phyloP scores from a whole-genome alignment of 495 filamentous ascomycete species.

The Lichenothelia convexa region DNA sequence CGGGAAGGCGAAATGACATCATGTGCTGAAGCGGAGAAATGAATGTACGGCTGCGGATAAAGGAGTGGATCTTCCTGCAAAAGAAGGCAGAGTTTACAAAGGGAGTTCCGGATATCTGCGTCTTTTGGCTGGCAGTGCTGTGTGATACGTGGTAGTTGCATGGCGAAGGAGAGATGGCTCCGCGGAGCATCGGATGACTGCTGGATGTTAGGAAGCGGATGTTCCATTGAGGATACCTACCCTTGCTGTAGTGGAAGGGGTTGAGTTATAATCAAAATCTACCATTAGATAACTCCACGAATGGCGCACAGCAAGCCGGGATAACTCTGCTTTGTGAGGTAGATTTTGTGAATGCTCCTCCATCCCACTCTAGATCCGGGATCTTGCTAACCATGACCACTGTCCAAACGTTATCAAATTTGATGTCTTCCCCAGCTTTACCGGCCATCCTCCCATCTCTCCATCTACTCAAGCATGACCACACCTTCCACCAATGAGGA shows the following conservation, averaged over 20 bases:
- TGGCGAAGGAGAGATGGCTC: neutral
- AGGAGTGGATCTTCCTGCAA: neutral
- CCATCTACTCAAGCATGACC: too few relatives aligned
- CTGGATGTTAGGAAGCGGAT: neutral
- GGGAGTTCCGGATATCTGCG: neutral
- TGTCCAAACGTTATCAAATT: too few relatives aligned
- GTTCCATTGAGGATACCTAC: neutral
- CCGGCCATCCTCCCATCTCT: too few relatives aligned
- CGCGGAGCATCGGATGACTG: neutral
- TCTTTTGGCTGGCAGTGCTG: neutral
- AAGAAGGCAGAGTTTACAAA: neutral
- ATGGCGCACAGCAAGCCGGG: too few relatives aligned
- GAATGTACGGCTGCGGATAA: neutral
- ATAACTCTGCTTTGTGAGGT: too few relatives aligned
- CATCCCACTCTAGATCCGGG: too few relatives aligned
- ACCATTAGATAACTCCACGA: too few relatives aligned
- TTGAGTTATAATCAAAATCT: too few relatives aligned
- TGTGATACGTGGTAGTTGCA: neutral
- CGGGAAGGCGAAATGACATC: neutral
- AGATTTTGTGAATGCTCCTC: too few relatives aligned
- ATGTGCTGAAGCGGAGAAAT: neutral
- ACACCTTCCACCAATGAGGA: slow-evolving; percentile 20
- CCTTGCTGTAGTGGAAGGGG: too few relatives aligned
- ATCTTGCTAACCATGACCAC: too few relatives aligned
- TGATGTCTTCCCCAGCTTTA: too few relatives aligned